Conservation (phyloP, 345 rosid genomes). For the Cardamine occulta region DNA sequence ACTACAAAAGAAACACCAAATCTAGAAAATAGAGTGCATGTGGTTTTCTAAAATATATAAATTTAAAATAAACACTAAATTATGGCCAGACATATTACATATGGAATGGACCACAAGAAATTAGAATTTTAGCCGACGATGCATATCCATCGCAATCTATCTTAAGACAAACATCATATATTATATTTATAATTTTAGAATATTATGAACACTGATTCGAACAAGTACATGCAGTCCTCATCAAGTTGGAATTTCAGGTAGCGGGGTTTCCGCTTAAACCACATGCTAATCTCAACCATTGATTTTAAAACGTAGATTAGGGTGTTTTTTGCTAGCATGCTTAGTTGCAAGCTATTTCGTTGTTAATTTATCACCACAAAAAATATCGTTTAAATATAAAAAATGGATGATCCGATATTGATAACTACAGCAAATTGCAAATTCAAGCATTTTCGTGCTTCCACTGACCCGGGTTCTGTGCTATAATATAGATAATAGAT, state of each 20-base stretch:
- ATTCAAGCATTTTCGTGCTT: conserved; percentile 1
- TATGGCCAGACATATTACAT: background rate
- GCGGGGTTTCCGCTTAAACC: conserved; percentile 55
- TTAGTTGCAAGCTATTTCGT: conserved; percentile 30
- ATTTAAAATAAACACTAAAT: background rate
- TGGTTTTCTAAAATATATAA: background rate
- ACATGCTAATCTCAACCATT: conserved; percentile 46
- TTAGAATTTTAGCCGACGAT: background rate
- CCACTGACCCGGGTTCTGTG: background rate
- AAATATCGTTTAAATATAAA: background rate
- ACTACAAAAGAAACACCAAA: background rate
- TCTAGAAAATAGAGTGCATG: background rate
- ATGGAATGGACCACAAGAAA: conserved; percentile 7
- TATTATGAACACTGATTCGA: conserved; percentile 27
- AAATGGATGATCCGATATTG: background rate
- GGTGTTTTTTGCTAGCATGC: conserved; percentile 28
- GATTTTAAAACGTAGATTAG: conserved; percentile 26
- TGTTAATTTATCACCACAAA: conserved; percentile 5
- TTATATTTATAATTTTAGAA: background rate
- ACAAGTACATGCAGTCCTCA: conserved; percentile 19
- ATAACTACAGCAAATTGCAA: background rate
- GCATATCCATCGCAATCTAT: background rate
- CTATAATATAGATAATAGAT: background rate
- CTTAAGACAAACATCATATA: background rate
- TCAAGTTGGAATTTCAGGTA: conserved; percentile 49